These are phyloP conservation scores for Fraxinus velutina DNA, from an alignment of 305 asterid genomes.

Conservation along the genomic window DNA sequence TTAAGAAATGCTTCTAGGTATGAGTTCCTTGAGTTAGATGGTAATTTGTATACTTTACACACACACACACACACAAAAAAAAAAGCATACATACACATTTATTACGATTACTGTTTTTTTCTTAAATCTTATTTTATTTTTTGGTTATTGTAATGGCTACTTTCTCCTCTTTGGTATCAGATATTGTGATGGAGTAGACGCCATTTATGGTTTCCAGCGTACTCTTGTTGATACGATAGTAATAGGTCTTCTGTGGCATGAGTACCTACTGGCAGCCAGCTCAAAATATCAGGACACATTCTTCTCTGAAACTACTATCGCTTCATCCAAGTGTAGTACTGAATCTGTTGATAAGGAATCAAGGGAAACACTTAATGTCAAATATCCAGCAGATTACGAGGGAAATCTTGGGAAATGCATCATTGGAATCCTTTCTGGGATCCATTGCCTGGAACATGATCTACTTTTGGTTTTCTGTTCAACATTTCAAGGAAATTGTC, in stretches of 20 bases:
- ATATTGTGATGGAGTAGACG: constrained; percentile 56
- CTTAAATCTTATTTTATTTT: constrained; percentile 7
- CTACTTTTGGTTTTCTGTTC: constrained; percentile 56
- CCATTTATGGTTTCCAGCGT: constrained; percentile 40
- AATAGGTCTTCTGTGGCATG: constrained; percentile 73
- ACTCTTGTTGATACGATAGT: constrained; percentile 59
- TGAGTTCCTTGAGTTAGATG: constrained; percentile 3
- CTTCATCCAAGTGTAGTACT: constrained; percentile 36
- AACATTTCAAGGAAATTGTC: constrained; percentile 62
- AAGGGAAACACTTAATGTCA: constrained; percentile 45
- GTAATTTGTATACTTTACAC: constrained; percentile 9
- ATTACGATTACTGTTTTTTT: constrained; percentile 15
- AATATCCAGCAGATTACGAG: constrained; percentile 47
- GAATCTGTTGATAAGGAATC: constrained; percentile 48
- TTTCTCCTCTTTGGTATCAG: constrained; percentile 41
- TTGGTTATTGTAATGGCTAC: constrained; percentile 17
- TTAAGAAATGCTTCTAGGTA: constrained; percentile 80
- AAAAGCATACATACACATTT: background rate
- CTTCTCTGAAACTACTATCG: constrained; percentile 28
- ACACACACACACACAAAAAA: background rate
- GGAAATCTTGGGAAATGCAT: constrained; percentile 81
- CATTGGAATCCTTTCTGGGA: constrained; percentile 66
- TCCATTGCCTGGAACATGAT: constrained; percentile 45
- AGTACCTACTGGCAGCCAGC: constrained; percentile 48
- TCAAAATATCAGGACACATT: constrained; percentile 42